Evolutionary conservation across 31 red algal species (phyloP).

Genomic region (Asparagopsis taxiformis): DNA sequence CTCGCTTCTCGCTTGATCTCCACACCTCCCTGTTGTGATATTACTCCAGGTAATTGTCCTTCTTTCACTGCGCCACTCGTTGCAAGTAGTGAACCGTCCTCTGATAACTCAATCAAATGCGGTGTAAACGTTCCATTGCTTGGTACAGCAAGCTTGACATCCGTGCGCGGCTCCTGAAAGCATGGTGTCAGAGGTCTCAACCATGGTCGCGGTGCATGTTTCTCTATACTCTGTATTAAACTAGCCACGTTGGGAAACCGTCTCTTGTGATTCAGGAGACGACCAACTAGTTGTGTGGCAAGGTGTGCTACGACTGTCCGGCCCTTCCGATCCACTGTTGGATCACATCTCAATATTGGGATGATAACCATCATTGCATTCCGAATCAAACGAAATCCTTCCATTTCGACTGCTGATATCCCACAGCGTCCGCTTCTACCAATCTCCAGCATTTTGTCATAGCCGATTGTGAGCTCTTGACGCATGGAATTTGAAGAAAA

Average conservation of each 20-base stretch:
- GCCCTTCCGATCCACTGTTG: slow-evolving; percentile 2
- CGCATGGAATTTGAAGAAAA: slow-evolving; percentile 35
- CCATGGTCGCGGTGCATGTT: slow-evolving; percentile 35
- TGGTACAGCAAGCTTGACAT: slow-evolving; percentile 36
- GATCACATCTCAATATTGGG: slow-evolving; percentile 20
- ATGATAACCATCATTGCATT: slow-evolving; percentile 50
- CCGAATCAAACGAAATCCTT: slow-evolving; percentile 39
- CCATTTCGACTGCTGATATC: slow-evolving; percentile 20
- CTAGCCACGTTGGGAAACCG: slow-evolving; percentile 24
- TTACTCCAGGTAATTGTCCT: background rate
- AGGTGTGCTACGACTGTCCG: slow-evolving; percentile 23
- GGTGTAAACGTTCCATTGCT: slow-evolving; percentile 39
- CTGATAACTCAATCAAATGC: slow-evolving; percentile 33
- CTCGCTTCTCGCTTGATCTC: background rate
- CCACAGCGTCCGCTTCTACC: background rate
- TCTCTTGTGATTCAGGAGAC: slow-evolving; percentile 30
- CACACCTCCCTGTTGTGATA: background rate
- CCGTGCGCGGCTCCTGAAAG: slow-evolving; percentile 42
- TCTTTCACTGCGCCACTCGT: slow-evolving; percentile 1
- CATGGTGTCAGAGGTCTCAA: slow-evolving; percentile 41
- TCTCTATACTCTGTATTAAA: slow-evolving; percentile 37
- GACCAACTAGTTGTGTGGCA: slow-evolving; percentile 37
- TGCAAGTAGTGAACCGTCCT: slow-evolving; percentile 35
- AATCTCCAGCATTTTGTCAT: slow-evolving; percentile 24
- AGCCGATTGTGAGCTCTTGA: slow-evolving; percentile 26